Percentiles rank a stretch among this genome's conserved stretches.
Conservation (phyloP, 805 yeast genomes). For the Yamadazyma insecticola region DNA sequence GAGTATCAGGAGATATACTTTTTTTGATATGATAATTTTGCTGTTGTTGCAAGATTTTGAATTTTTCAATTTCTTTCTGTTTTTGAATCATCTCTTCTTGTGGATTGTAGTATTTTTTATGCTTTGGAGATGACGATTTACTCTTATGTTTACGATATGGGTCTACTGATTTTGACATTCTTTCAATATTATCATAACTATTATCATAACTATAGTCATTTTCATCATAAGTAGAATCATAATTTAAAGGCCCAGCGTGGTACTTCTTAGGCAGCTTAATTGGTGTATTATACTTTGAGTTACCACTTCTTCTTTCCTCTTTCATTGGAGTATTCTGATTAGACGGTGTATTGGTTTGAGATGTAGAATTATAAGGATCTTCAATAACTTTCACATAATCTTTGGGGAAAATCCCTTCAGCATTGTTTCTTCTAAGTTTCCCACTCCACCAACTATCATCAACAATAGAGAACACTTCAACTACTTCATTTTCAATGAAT, state of each 20-base stretch:
- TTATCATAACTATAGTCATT: conserved; percentile 20
- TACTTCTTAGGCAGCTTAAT: conserved; percentile 12
- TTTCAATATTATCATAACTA: conserved; percentile 19
- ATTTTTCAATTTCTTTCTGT: conserved; percentile 27
- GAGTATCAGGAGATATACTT: conserved; percentile 6
- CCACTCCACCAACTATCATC: conserved; percentile 97
- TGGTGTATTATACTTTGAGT: conserved; percentile 10
- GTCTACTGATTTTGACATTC: conserved; percentile 7
- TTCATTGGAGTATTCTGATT: conserved; percentile 10
- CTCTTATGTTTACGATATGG: conserved; percentile 5
- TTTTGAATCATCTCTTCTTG: conserved; percentile 17
- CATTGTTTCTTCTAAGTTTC: conserved; percentile 67
- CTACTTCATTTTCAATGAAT: conserved; percentile 87
- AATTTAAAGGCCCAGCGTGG: neutral
- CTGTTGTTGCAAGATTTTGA: conserved; percentile 26
- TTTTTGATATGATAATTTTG: conserved; percentile 24
- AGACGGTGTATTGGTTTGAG: conserved; percentile 11
- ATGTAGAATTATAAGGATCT: conserved; percentile 10
- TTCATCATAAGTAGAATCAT: conserved; percentile 9
- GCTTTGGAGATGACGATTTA: conserved; percentile 1
- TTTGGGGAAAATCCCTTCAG: conserved; percentile 82
- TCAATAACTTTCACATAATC: conserved; percentile 70
- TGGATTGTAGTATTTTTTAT: neutral
- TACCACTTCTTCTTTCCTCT: neutral
- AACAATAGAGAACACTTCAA: conserved; percentile 73